Conservation (phyloP, 116 monocot genomes). For the Trichopus zeylanicus region DNA sequence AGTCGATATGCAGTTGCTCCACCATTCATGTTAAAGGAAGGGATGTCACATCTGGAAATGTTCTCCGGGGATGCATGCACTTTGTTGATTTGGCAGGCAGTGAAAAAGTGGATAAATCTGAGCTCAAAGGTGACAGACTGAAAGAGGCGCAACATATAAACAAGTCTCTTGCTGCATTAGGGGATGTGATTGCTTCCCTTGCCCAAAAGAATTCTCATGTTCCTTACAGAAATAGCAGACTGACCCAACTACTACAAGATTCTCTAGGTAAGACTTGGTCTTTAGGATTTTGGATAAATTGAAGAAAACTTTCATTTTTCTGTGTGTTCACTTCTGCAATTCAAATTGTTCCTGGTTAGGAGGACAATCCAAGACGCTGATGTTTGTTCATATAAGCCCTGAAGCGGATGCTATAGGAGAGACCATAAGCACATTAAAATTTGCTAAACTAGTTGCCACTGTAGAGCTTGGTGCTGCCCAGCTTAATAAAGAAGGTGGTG, state of each 20-base stretch:
- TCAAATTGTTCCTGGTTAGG: slow-evolving; percentile 26
- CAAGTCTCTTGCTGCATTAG: slow-evolving; percentile 90
- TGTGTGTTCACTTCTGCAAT: background rate
- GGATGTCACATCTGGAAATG: slow-evolving; percentile 69
- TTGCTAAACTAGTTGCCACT: slow-evolving; percentile 90
- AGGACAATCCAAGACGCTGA: slow-evolving; percentile 96
- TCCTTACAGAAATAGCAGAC: slow-evolving; percentile 97
- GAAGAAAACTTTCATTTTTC: background rate
- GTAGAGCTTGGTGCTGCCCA: slow-evolving; percentile 96
- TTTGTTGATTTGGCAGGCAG: slow-evolving; percentile 97
- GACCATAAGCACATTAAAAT: slow-evolving; percentile 94
- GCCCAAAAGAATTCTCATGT: slow-evolving; percentile 85
- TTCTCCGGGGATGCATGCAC: slow-evolving; percentile 88
- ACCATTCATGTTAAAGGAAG: slow-evolving; percentile 96
- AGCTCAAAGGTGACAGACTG: slow-evolving; percentile 85
- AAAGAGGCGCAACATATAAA: slow-evolving; percentile 98
- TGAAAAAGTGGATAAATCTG: slow-evolving; percentile 91
- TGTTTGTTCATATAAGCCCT: slow-evolving; percentile 99
- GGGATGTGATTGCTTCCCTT: slow-evolving; percentile 86
- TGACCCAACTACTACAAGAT: slow-evolving; percentile 92
- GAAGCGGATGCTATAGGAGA: slow-evolving; percentile 86
- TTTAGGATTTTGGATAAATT: background rate
- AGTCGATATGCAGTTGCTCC: slow-evolving; percentile 54
- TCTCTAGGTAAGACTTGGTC: slow-evolving; percentile 64
- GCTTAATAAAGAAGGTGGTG: slow-evolving; percentile 75